Evolutionary conservation across 768 basidiomycete species (phyloP).

Genomic region (Tricholomella constricta): DNA sequence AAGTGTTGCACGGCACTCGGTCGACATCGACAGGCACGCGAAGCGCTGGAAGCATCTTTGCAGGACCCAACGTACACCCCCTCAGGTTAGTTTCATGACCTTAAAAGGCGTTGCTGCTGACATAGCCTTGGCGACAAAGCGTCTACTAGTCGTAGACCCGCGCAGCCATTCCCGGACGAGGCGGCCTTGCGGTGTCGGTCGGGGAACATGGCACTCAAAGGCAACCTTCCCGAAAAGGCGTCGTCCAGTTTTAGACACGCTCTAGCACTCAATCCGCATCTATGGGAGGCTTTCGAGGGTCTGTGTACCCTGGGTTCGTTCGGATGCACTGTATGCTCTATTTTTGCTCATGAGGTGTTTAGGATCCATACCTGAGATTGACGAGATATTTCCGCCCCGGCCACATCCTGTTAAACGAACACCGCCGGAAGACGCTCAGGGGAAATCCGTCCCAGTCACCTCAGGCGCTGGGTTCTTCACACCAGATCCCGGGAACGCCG

Average conservation of each 20-base stretch:
- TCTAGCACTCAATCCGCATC: conserved; percentile 69
- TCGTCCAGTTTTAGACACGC: conserved; percentile 69
- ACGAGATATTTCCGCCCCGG: conserved; percentile 70
- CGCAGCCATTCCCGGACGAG: conserved; percentile 68
- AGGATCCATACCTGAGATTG: conserved; percentile 74
- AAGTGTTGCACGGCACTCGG: conserved; percentile 74
- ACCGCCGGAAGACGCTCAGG: conserved; percentile 52
- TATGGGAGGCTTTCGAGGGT: conserved; percentile 94
- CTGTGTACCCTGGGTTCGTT: conserved; percentile 76
- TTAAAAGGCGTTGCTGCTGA: conserved; percentile 9
- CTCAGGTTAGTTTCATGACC: conserved; percentile 48
- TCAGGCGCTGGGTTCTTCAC: conserved; percentile 78
- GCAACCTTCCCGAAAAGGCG: conserved; percentile 78
- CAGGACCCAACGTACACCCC: conserved; percentile 53
- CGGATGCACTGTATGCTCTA: conserved; percentile 10
- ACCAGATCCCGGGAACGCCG: conserved; percentile 60
- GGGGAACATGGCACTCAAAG: conserved; percentile 75
- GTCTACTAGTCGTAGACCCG: conserved; percentile 53
- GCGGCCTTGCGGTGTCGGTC: conserved; percentile 76
- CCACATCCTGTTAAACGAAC: conserved; percentile 55
- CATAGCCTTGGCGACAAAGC: conserved; percentile 35
- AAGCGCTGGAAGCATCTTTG: conserved; percentile 66
- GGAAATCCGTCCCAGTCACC: conserved; percentile 50
- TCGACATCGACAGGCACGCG: conserved; percentile 75
- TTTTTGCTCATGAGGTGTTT: conserved; percentile 3